These are phyloP conservation scores for Alternaria sp. DNA, from an alignment of 2,329 filamentous ascomycete genomes.

Conservation along the genomic window DNA sequence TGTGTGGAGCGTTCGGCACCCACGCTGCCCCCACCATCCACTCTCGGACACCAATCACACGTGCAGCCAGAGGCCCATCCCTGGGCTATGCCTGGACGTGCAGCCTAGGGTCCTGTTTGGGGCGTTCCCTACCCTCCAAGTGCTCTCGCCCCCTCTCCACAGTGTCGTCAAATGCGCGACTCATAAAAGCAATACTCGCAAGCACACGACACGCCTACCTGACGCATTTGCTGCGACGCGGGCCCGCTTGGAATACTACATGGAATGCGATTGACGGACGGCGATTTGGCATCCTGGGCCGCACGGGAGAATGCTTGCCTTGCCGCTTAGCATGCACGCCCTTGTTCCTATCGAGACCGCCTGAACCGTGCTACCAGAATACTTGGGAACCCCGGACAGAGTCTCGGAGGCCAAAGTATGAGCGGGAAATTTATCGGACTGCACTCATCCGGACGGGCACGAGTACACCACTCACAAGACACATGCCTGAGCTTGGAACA, in stretches of 20 bases:
- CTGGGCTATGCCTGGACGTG: constrained; percentile 24
- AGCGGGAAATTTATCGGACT: not conserved
- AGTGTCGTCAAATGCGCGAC: constrained; percentile 20
- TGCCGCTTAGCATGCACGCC: constrained; percentile 29
- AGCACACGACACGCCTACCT: constrained; percentile 21
- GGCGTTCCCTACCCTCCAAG: constrained; percentile 11
- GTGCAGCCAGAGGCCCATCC: constrained; percentile 12
- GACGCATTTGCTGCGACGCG: not conserved
- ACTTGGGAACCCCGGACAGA: constrained; percentile 5
- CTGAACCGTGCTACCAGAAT: constrained; percentile 32
- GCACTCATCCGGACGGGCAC: not conserved
- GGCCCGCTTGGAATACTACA: not conserved
- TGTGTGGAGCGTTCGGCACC: constrained; percentile 26
- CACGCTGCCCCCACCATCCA: constrained; percentile 31
- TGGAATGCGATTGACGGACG: constrained; percentile 1
- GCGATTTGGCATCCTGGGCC: constrained; percentile 5
- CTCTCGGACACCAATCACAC: constrained; percentile 20
- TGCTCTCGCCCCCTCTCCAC: constrained; percentile 18
- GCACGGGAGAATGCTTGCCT: constrained; percentile 25
- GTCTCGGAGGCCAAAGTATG: not conserved
- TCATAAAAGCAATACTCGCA: constrained; percentile 11
- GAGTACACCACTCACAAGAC: not conserved
- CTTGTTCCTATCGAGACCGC: constrained; percentile 26
- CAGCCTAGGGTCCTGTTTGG: constrained; percentile 21
- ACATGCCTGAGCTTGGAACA: not conserved